Base-by-base conservation (phyloP, 331 rosid species). In the Phaseolus coccineus region DNA sequence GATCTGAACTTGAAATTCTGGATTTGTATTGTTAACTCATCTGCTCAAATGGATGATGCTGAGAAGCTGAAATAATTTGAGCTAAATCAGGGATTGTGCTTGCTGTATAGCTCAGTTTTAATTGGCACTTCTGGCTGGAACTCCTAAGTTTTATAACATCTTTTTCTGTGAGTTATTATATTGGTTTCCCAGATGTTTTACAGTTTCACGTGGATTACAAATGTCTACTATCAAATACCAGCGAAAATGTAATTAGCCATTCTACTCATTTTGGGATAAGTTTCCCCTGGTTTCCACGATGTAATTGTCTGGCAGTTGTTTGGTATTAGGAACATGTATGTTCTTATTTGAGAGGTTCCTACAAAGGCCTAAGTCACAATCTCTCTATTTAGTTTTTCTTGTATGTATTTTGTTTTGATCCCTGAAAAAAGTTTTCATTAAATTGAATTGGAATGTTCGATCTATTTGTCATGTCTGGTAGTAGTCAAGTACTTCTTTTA, bases 1-100 rank as follows among this genome's bases (percentile, higher is more conserved):
- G 87, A 80, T 40, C 83, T 77, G 74, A 81, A 70, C 80, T 67
- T 61, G 85, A 82, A 62, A 85, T 31, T 73, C 69, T 84, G 88
- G 83, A 80, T 84, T 78, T 86, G 90, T 81, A 82, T 74, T 87
- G 80, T 83, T 78, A 75, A 82, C 84, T 84, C 81, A 28, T 73
- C 84, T 76, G 74, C 78, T 66, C 80, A 74, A 77, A 71, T 76
- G 9, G 71, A 74, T 59, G 75, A 80, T 58, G 78, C 77, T 77
- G 81, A 73, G 80, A 85, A 69, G 85, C 78, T 51, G 80, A 80
- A 69, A 70, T 61, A 68, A 80, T 73, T 56, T 76, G 81, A 80
- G 84, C 83, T 42, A 30, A 77, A 6, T 57, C 81, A 73, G 83
- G 73, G 79, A 79, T 50, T 73, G 69, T 84, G 62, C 82, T 85